Evolutionary conservation across 345 rosid species (phyloP), one percentile per base, ranked within the genome.

Genomic region (Clausena lansium): DNA sequence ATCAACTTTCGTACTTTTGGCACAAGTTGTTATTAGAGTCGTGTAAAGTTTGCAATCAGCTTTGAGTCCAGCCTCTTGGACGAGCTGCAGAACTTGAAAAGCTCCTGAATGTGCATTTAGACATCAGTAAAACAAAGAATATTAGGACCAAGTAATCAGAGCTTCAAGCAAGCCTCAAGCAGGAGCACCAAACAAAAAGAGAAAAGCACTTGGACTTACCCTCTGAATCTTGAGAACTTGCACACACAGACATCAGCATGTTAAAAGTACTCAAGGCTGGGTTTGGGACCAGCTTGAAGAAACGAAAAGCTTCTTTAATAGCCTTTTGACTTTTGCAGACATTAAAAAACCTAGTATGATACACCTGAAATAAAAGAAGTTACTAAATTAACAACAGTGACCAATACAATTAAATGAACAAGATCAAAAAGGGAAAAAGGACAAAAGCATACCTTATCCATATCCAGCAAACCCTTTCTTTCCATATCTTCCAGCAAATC

Each of bases 181-280:
- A 55, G 70, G 71, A 19, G 39, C n/a, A 15, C 45, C 57, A 28
- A 76, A 70, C 32, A 52, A 30, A 25, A 64, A 33, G 24, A 70
- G 30, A 57, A 52, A 8, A 55, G 67, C 28, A 75, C 62, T 64
- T 80, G 69, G 35, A 82, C 81, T 85, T 81, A 93, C 99, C 92
- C 52, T 90, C 91, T 74, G 86, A 86, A 83, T 95, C 94, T 81
- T 89, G 88, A 71, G 95, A 92, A 85, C 83, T 82, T 45, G 97
- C 86, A 80, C 96, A 95, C 11, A 95, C 97, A 75, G 96, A 88
- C 93, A 92, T 90, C 65, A 95, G 89, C 99, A 95, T 92, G 88
- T 95, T 95, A 82, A 92, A 95, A 73, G 99, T 93, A 83, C 99
- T 95, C 78, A 95, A 81, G 65, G 93, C 89, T 69, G 99, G 99